phyloP scores from a whole-genome alignment of 805 yeast genomes.

The Hanseniaspora lachancei region DNA sequence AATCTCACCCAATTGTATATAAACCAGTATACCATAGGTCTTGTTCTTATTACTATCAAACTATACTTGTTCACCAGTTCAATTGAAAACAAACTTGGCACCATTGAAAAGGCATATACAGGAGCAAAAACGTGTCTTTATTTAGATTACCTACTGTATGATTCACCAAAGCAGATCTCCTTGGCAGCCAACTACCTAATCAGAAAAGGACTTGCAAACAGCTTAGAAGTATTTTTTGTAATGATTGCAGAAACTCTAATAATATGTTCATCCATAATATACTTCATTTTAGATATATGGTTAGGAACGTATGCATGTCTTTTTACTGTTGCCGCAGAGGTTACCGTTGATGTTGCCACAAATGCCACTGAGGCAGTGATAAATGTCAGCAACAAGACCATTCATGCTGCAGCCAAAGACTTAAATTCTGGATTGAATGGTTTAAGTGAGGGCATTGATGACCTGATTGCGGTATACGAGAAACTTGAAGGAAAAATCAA shows the following conservation, averaged over 20 bases:
- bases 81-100: constrained; percentile 31
- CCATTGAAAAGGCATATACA: constrained; percentile 30
- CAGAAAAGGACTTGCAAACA: constrained; percentile 34
- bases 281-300: constrained; percentile 57
- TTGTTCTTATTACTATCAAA: constrained; percentile 47
- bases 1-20: constrained; percentile 52
- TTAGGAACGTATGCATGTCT: constrained; percentile 83
- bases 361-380: constrained; percentile 59
- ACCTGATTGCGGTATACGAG: constrained; percentile 42
- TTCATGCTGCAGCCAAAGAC: constrained; percentile 41
- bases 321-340: constrained; percentile 57
- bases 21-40: constrained; percentile 47
- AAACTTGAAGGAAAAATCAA: constrained; percentile 40
- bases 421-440: constrained; percentile 55
- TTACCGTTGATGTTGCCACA: constrained; percentile 57
- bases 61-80: constrained; percentile 43
- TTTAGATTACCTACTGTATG: constrained; percentile 26
- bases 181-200: constrained; percentile 41
- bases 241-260: constrained; percentile 37
- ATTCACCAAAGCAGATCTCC: constrained; percentile 47
- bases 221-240: constrained; percentile 36
- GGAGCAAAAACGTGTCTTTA: constrained; percentile 32
- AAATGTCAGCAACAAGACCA: constrained; percentile 45
- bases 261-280: constrained; percentile 44
- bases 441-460: constrained; percentile 45